Conservation (phyloP, 345 rosid genomes). For the Hibiscus trionum region DNA sequence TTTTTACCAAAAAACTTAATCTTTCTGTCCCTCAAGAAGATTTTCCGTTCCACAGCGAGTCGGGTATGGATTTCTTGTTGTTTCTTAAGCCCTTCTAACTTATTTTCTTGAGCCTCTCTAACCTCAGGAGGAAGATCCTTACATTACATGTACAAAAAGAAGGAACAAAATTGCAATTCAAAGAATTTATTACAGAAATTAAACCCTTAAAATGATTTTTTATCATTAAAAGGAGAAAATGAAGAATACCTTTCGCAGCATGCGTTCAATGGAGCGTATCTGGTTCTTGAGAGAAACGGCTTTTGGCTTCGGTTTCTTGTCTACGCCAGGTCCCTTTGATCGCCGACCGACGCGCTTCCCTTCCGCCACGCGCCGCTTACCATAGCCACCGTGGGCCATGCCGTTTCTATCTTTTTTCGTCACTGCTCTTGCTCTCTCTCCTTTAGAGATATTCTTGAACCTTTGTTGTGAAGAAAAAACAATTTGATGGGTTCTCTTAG, state of each 20-base stretch:
- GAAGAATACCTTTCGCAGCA: constrained; percentile 79
- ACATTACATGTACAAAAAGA: not conserved
- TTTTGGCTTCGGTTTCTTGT: constrained; percentile 74
- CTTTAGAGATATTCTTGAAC: not conserved
- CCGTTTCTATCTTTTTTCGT: not conserved
- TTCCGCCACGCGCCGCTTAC: constrained; percentile 61
- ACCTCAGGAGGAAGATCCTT: constrained; percentile 72
- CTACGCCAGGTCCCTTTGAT: constrained; percentile 55
- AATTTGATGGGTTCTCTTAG: not conserved
- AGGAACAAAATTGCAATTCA: not conserved
- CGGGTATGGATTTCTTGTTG: constrained; percentile 83
- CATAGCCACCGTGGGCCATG: constrained; percentile 97
- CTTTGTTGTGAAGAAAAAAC: not conserved
- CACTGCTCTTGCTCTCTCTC: not conserved
- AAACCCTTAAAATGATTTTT: not conserved
- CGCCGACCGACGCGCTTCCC: constrained; percentile 65
- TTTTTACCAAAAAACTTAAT: constrained; percentile 82
- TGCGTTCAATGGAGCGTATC: constrained; percentile 88
- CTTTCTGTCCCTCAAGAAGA: constrained; percentile 82
- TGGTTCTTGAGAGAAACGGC: constrained; percentile 81
- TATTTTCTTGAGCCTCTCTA: constrained; percentile 61
- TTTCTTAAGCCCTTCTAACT: constrained; percentile 68
- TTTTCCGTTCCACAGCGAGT: constrained; percentile 75
- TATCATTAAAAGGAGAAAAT: not conserved
- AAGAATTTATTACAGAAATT: not conserved